Evolutionary conservation across 805 yeast genomes (phyloP), one percentile per base, ranked within the genome.

Genomic region (Candida xiaguanensis): DNA sequence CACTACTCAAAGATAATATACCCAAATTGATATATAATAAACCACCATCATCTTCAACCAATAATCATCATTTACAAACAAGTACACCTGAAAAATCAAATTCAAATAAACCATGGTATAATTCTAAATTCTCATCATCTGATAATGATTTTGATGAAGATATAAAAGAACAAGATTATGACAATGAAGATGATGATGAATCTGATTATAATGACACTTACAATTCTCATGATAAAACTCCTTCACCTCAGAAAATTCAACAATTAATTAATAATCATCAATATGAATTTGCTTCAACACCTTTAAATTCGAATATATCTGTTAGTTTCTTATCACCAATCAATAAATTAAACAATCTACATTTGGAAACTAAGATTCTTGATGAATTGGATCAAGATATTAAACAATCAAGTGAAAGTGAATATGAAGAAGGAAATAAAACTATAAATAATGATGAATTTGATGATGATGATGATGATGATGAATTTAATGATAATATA

Each of bases 281-380:
- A 14, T 33, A 36, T 18, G 34, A 34, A 8, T 34, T 39, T 19
- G 35, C 46, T 8, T 43, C 48, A 5, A 47, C 50, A 5, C 50
- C 50, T 2, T 33, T 47, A 22, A 50, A 51, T 22, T 39, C 45
- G 19, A 51, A 47, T 18, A 36, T 42, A 20, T 49, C 47, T 33
- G 33, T 48, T 11, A 46, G 55, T 13, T 53, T 57, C 35, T 30
- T 58, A 15, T 65, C 71, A 6, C 73, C 73, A 13, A 57, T 65
- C 40, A 57, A 55, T 33, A 55, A 57, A 39, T 53, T 67, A 19
- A 59, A 63, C 41, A 55, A 60, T 25, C 48, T 67, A 18, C 65
- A 67, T 41, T 36, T 63, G 13, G 54, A 54, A 36, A 45, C 55
- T 6, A 46, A 44, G 24, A 37, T 48, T 3, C 43, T 44, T n/a